Conservation (phyloP, 2,329 filamentous ascomycete species). For the Chalara sp. region DNA sequence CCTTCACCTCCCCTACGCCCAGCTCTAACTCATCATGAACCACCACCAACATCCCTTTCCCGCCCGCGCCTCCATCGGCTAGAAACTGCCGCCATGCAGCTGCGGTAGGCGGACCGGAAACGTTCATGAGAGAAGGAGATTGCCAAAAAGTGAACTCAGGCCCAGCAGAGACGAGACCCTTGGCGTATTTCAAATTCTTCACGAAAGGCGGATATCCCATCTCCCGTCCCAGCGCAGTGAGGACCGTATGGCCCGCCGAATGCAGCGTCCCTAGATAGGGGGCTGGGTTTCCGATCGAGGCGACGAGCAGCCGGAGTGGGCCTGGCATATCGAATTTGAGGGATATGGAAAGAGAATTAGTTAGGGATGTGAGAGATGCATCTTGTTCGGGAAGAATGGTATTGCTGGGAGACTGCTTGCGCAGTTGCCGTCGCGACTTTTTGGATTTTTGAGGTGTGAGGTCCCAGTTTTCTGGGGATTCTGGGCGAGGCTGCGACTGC, state of each 20-base stretch:
- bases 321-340: constrained; percentile 11
- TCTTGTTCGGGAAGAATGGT: too few relatives aligned
- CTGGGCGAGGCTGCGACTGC: too few relatives aligned
- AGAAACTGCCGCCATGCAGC: constrained; percentile 57
- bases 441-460: too few relatives aligned
- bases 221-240: constrained; percentile 44
- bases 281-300: constrained; percentile 81
- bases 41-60: constrained; percentile 54
- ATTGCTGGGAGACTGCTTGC: too few relatives aligned
- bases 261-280: constrained; percentile 75
- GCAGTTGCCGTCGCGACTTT: too few relatives aligned
- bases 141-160: constrained; percentile 62
- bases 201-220: constrained; percentile 39
- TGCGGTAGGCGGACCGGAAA: constrained; percentile 65
- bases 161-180: constrained; percentile 41
- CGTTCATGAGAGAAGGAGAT: constrained; percentile 77
- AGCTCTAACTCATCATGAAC: constrained; percentile 86
- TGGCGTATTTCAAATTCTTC: constrained; percentile 38
- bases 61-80: constrained; percentile 29
- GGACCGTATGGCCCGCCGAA: constrained; percentile 76
- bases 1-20: constrained; percentile 57
- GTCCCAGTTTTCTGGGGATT: too few relatives aligned
- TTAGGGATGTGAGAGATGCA: background rate
- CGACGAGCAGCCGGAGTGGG: constrained; percentile 58
- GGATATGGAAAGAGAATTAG: background rate